Base-by-base conservation (phyloP, 208 protist species). In the Wallacemonas sp. region DNA sequence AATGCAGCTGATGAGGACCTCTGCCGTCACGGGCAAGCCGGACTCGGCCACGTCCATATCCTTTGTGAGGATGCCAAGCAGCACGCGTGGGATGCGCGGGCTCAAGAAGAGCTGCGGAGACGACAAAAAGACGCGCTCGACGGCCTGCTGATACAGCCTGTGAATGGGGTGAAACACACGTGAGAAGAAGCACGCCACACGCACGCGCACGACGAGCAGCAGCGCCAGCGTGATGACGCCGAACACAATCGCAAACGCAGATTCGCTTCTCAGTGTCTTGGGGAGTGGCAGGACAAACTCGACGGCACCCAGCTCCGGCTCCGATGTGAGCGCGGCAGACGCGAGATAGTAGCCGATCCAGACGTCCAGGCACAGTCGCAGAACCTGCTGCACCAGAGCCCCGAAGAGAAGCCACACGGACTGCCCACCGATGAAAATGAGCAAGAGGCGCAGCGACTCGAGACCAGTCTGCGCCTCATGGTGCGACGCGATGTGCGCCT, bases 21-120 rank as follows among this genome's bases (percentile, higher is more conserved):
- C 73, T 21, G 77, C 60, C 19, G 79, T 79, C 26, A 65, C 69
- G 0, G 77, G 76, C 12, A 88, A 41, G 52, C 56, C 74, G 66
- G 63, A 57, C 68, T 77, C 72, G 11, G 76, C 72, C 16, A 80
- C 65, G 30, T 81, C 74, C 47, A 80, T 78, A 55, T 90, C 80
- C 61, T 78, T 70, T 24, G 65, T 72, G 16, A 90, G 70, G 29
- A 85, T 74, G 54, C 72, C 64, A 9, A 69, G 66, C 32, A 90
- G 43, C 41, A 63, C 73, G 16, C 71, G 67, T 30, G 74, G 63
- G 23, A 79, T 77, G 41, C 69, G 73, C 19, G 68, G 68, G 56
- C 87, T 75, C 70, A 87, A 83, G 58, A 84, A 83, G 21, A 78
- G 74, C 36, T 73, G 78, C 4, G 85, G 78, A 0, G 78, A 68